Evolutionary conservation across 164 flowering plant species (phyloP), one percentile per base, ranked within the genome.

Genomic region (Vitis cinerea): DNA sequence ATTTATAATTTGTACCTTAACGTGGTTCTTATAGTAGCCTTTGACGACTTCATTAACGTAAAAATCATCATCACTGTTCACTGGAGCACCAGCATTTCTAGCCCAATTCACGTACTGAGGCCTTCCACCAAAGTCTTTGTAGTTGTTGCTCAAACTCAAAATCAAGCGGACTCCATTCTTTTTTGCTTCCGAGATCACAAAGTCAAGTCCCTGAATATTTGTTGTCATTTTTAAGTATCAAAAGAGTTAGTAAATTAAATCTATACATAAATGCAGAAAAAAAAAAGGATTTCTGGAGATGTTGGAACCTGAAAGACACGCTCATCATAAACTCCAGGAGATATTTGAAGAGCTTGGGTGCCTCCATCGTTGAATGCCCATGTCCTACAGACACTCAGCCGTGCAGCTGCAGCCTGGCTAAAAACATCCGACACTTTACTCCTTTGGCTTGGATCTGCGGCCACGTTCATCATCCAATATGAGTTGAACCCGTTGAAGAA

Each of bases 311-410:
- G 78, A 55, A 86, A 84, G n/a, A 77, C 74, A 4, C 17, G 62
- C 37, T 81, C 84, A 48, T 78, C 65, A 48, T 84, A 84, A 0
- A 67, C 71, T 1, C 84, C 86, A 0, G 88, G 90, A 23, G 90
- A 78, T 2, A 63, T 68, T 62, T 84, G 90, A 2, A 86, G 77
- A 59, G 90, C 81, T 9, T 50, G 64, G 27, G 64, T 60, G 12
- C 79, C 80, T 3, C 88, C 90, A 49, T 86, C 90, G 44, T 65
- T 77, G 61, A 86, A 84, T 1, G 88, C 88, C 88, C 88, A 86
- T 0, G 88, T 83, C 29, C 88, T 44, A 30, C 82, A 74, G 15
- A 86, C 83, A 17, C 61, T 68, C 53, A 86, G 79, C 12, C 86
- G 83, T 0, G 74, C 68, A 4, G 75, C 63, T 0, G 85, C 50